phyloP scores from a whole-genome alignment of 495 filamentous ascomycete species.

The Hyaloscypha finlandica region DNA sequence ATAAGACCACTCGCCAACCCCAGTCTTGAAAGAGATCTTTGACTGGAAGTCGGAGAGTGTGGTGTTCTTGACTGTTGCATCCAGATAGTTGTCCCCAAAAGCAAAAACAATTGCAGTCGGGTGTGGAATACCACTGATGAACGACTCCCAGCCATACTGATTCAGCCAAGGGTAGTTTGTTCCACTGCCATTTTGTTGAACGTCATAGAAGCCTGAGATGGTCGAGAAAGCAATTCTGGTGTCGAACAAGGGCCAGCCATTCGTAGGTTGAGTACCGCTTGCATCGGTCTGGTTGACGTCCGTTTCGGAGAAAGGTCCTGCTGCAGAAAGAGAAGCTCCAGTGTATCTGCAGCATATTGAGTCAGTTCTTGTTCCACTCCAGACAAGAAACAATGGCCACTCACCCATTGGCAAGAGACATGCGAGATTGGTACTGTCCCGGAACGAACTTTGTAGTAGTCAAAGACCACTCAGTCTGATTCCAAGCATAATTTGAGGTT shows the following conservation, averaged over 20 bases:
- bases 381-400: not conserved
- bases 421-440: conserved; percentile 63
- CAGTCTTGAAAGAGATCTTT: conserved; percentile 62
- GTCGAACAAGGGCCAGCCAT: conserved; percentile 75
- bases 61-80: conserved; percentile 60
- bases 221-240: conserved; percentile 71
- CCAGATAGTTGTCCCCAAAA: conserved; percentile 55
- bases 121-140: conserved; percentile 70
- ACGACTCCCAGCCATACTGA: conserved; percentile 71
- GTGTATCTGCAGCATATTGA: conserved; percentile 37
- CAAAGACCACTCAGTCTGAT: conserved; percentile 63
- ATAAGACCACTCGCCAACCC: conserved; percentile 64
- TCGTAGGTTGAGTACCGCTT: conserved; percentile 50
- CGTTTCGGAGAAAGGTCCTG: conserved; percentile 70
- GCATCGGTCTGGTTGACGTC: conserved; percentile 44
- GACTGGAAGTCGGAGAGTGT: conserved; percentile 64
- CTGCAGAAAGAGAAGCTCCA: conserved; percentile 56
- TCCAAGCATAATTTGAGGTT: conserved; percentile 49
- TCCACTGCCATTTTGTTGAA: conserved; percentile 60
- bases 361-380: conserved; percentile 5
- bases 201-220: conserved; percentile 72
- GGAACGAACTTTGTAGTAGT: conserved; percentile 55
- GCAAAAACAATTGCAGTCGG: conserved; percentile 56
- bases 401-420: conserved; percentile 60
- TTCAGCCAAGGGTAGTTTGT: conserved; percentile 74